phyloP scores from a whole-genome alignment of 2,329 filamentous ascomycete genomes.

The Penicillium janthinellum region DNA sequence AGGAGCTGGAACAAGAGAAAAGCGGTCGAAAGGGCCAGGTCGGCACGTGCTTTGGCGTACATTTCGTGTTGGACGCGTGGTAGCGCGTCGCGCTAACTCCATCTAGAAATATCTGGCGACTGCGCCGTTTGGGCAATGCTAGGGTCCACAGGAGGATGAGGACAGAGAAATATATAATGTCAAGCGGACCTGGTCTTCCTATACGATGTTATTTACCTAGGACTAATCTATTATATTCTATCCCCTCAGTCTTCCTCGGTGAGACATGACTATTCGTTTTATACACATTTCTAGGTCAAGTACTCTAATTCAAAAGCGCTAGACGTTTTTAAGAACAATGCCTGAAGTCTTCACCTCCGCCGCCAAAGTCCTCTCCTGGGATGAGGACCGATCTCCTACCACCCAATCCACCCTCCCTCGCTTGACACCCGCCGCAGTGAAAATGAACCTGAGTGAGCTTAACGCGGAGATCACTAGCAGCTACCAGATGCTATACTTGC shows the following conservation, averaged over 20 bases:
- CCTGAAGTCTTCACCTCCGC: neutral
- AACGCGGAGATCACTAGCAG: neutral
- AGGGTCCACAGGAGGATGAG: too few species aligned
- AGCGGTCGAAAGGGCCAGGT: too few species aligned
- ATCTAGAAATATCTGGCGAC: neutral
- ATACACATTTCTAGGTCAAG: too few species aligned
- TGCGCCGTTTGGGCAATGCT: neutral
- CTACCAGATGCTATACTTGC: neutral
- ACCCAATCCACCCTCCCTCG: neutral
- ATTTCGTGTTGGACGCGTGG: neutral
- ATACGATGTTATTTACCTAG: too few species aligned
- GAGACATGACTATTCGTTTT: neutral
- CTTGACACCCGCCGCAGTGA: neutral
- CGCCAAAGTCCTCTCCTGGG: neutral
- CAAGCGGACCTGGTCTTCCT: neutral
- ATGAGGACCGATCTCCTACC: neutral
- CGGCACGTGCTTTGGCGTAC: neutral
- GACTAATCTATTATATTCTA: neutral
- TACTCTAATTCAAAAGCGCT: too few species aligned
- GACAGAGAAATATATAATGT: neutral
- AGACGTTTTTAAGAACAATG: neutral
- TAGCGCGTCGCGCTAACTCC: neutral
- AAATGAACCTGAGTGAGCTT: neutral
- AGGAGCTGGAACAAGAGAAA: too few species aligned
- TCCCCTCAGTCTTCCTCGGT: neutral